These are phyloP conservation scores for Platismatia glauca DNA, from an alignment of 495 filamentous ascomycete species.

Conservation along the genomic window DNA sequence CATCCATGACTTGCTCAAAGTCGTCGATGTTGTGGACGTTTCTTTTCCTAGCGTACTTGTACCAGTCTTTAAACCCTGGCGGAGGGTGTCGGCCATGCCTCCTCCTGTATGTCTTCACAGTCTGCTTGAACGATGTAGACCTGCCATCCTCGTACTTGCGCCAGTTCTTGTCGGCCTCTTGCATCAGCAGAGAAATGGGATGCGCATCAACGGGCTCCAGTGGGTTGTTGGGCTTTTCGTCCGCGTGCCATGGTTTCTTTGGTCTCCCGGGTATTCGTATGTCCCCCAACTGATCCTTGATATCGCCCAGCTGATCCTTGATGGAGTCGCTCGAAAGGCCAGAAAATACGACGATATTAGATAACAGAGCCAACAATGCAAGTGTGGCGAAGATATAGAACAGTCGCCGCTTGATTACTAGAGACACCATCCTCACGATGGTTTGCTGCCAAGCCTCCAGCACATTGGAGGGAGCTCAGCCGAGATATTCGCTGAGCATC, in stretches of 20 bases:
- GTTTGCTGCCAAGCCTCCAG: not conserved
- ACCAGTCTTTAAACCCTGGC: slow-evolving; percentile 65
- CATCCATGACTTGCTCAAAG: slow-evolving; percentile 63
- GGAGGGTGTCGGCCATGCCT: slow-evolving; percentile 62
- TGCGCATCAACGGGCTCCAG: slow-evolving; percentile 26
- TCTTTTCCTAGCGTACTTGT: slow-evolving; percentile 50
- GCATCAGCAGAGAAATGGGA: slow-evolving; percentile 28
- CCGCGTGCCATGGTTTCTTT: slow-evolving; percentile 25
- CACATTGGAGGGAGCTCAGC: slow-evolving; percentile 13
- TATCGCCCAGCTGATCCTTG: slow-evolving; percentile 17
- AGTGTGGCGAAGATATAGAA: slow-evolving; percentile 18
- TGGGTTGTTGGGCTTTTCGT: slow-evolving; percentile 16
- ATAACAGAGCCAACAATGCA: slow-evolving; percentile 16
- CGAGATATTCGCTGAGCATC: slow-evolving; percentile 5
- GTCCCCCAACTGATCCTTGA: slow-evolving; percentile 16
- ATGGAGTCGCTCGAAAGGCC: slow-evolving; percentile 21
- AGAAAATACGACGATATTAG: slow-evolving; percentile 19
- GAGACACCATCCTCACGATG: slow-evolving; percentile 11
- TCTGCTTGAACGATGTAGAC: slow-evolving; percentile 43
- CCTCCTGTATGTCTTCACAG: slow-evolving; percentile 52
- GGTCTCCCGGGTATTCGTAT: slow-evolving; percentile 21
- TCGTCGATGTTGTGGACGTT: slow-evolving; percentile 59
- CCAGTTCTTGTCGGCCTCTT: slow-evolving; percentile 26
- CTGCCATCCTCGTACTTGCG: slow-evolving; percentile 25
- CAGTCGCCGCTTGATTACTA: slow-evolving; percentile 15